phyloP scores from a whole-genome alignment of 306 rosid genomes.

The Lablab purpureus region DNA sequence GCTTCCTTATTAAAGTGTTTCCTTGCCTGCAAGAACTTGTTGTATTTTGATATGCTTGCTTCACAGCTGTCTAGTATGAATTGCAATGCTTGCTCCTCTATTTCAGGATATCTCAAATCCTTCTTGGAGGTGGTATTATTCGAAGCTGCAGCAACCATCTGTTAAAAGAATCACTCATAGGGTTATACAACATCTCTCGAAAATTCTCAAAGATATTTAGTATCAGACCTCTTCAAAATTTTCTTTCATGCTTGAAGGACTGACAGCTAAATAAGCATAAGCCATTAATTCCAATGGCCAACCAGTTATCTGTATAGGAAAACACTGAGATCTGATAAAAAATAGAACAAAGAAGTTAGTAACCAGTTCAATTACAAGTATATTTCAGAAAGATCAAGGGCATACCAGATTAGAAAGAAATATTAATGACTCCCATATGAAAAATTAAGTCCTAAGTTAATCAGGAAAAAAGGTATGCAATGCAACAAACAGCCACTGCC shows the following conservation, averaged over 20 bases:
- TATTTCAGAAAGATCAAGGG: slow-evolving; percentile 9
- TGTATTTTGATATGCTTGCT: slow-evolving; percentile 87
- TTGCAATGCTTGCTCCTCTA: slow-evolving; percentile 91
- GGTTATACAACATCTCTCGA: slow-evolving; percentile 25
- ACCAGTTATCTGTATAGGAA: slow-evolving; percentile 86
- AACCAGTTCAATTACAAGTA: background rate
- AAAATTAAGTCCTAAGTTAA: slow-evolving; percentile 1
- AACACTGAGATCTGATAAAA: slow-evolving; percentile 81
- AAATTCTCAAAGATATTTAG: slow-evolving; percentile 15
- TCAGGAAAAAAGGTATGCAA: background rate
- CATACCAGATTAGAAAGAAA: slow-evolving; percentile 9
- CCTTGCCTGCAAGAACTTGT: slow-evolving; percentile 83
- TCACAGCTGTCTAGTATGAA: slow-evolving; percentile 86
- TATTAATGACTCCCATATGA: background rate
- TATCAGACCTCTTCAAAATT: slow-evolving; percentile 81
- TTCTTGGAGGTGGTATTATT: slow-evolving; percentile 68
- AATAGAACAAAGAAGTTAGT: slow-evolving; percentile 35
- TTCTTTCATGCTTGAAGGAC: slow-evolving; percentile 84
- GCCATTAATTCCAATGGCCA: slow-evolving; percentile 96
- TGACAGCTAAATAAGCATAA: slow-evolving; percentile 85
- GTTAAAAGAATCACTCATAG: slow-evolving; percentile 43
- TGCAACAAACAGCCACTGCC: background rate
- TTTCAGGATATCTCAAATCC: slow-evolving; percentile 74
- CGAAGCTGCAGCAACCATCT: slow-evolving; percentile 94
- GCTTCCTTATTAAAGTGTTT: background rate